Base-by-base conservation (phyloP, 371 early-diverging fungal species). In the Lichtheimia ornata region DNA sequence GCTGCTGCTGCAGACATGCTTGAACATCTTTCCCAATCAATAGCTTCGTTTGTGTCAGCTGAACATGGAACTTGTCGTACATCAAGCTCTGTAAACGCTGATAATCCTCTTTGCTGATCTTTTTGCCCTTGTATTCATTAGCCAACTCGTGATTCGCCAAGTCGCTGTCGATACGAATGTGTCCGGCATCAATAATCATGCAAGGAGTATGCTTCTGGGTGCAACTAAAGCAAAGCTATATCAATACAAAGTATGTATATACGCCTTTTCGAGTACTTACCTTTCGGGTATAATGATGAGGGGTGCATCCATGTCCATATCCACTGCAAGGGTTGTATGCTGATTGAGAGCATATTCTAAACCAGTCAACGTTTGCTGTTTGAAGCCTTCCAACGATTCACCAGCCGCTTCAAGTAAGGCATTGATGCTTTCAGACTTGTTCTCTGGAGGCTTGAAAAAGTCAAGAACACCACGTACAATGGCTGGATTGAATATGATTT, bases 231-330 rank as follows among this genome's bases (percentile, higher is more conserved):
- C 14, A 4, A 55, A 27, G 11, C 2, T 42, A 35, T 35, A 50
- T 14, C 5, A 12, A 22, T 14, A 18, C 14, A 42, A 28, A 17
- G 44, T 42, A 13, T 52, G 3, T 43, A 13, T n/a, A 1, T 53
- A n/a, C n/a, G 1, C 4, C 12, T 53, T 13, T 0, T 22, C 7
- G 3, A 18, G 15, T n/a, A 6, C 11, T 65, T 64, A 72, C 75
- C 88, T 85, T 66, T 91, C 87, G 3, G 94, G 94, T 7, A 96
- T 74, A n/a, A 94, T 78, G 62, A 96, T 81, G 35, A 94, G 84
- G 0, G 96, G 96, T 1, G 96, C 96, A 62, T 91, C 91, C 69
- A 93, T 81, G 57, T 95, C 88, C 2, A 96, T 73, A 59, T 88
- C 83, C 4, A 95, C 64, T 59, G 91, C 90, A 4, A 91, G 49